A percentile compares a stretch with the other conserved stretches of the same genome.
Evolutionary conservation across 78 protist genomes (phyloP).

Genomic region (Acrasis kona): DNA sequence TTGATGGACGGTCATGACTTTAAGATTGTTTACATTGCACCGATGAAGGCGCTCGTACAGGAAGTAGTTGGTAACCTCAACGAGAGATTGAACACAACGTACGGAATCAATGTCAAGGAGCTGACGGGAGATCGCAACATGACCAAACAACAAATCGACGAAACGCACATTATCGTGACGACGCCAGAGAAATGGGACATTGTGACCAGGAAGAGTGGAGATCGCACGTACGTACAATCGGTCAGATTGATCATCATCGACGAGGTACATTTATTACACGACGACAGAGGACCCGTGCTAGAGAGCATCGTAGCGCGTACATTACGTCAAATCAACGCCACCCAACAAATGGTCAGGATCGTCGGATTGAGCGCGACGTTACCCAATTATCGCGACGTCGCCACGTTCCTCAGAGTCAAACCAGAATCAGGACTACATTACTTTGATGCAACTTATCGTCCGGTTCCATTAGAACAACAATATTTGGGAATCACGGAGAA

Average conservation of each 20-base stretch:
- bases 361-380: slow-evolving; percentile 98
- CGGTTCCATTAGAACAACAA: slow-evolving; percentile 90
- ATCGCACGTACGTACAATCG: slow-evolving; percentile 69
- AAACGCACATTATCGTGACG: slow-evolving; percentile 90
- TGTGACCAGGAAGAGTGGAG: slow-evolving; percentile 94
- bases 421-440: slow-evolving; percentile 51
- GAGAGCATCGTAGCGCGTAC: slow-evolving; percentile 91
- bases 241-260: slow-evolving; percentile 84
- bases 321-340: slow-evolving; percentile 17
- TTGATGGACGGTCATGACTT: slow-evolving; percentile 53
- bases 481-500: slow-evolving; percentile 88
- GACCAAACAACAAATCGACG: slow-evolving; percentile 69
- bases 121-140: slow-evolving; percentile 94
- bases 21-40: slow-evolving; percentile 94
- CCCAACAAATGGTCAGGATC: slow-evolving; percentile 72
- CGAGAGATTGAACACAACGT: slow-evolving; percentile 54
- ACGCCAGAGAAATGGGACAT: slow-evolving; percentile 99
- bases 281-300: slow-evolving; percentile 96
- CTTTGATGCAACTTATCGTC: slow-evolving; percentile 88
- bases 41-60: slow-evolving; percentile 98
- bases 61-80: slow-evolving; percentile 82
- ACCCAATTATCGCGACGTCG: slow-evolving; percentile 98
- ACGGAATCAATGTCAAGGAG: slow-evolving; percentile 76
- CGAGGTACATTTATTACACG: slow-evolving; percentile 97
- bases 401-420: slow-evolving; percentile 84